Base-by-base conservation (phyloP, 192 early-diverging fungal genomes). In the Chytriomyces hyalinus region DNA sequence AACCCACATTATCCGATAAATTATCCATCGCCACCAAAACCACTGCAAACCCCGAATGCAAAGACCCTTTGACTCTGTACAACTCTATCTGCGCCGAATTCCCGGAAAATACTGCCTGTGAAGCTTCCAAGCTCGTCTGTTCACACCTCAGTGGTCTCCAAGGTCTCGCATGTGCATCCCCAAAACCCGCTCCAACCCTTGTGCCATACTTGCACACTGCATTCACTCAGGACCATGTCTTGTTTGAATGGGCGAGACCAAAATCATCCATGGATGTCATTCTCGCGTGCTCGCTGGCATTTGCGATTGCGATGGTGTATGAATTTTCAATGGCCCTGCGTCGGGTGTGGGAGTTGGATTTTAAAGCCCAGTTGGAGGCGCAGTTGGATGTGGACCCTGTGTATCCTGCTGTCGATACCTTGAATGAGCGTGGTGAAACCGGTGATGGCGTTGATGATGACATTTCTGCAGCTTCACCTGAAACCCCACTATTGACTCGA, bases 211-310 rank as follows among this genome's bases (percentile, higher is more conserved):
- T 78, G 44, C 76, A 78, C 47, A 62, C 67, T 24, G 11, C 67
- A 28, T 53, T 53, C 67, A 60, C 4, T 10, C 36, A 22, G 6
- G 76, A 78, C 43, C 51, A 70, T 36, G 49, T 78, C 28, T 9
- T 78, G 15, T 78, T 78, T 78, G 66, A 69, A 6, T 70, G 67
- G 65, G 76, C 67, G 51, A 44, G 36, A 15, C 36, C 48, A 10
- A 44, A 51, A 13, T 24, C 50, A 10, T 36, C 9, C 9, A 7
- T 59, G 11, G 57, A 60, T 4, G 49, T 6, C 24, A 11, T 13
- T 13, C n/a, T 59, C 8, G 70, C 43, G 3, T 11, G 11, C 26
- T 10, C 43, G 4, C 13, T 44, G 20, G 70, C 70, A 26, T n/a
- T 44, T 22, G 10, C 43, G 8, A n/a, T 71, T 24, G 70, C 24